These are phyloP conservation scores for Dendrobium huoshanense DNA, from an alignment of 106 monocot genomes.

Conservation along the genomic window DNA sequence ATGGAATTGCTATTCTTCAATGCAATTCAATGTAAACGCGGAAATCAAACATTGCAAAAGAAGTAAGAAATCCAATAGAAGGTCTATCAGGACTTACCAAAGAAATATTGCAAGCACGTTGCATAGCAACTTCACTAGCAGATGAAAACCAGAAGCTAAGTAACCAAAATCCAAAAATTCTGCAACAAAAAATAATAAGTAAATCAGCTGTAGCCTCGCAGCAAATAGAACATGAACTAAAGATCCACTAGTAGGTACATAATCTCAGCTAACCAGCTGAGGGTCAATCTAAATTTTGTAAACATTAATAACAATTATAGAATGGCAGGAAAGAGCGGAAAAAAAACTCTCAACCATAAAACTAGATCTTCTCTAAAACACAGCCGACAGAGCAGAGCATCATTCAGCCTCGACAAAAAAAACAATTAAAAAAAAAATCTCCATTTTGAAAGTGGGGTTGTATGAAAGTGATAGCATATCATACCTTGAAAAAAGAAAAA, in stretches of 20 bases:
- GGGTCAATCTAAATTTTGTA: background rate
- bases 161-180: background rate
- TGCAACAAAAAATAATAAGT: background rate
- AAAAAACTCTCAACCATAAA: background rate
- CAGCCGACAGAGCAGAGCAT: background rate
- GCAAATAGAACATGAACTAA: background rate
- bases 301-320: background rate
- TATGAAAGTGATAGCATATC: background rate
- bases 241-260: background rate
- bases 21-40: background rate
- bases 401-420: background rate
- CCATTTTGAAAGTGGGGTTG: background rate
- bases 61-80: background rate
- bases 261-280: background rate
- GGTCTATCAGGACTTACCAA: too few relatives aligned
- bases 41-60: background rate
- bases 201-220: background rate
- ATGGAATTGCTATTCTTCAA: background rate
- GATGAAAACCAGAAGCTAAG: background rate
- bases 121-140: background rate
- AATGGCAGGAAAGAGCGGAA: too few relatives aligned
- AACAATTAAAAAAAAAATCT: background rate
- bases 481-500: background rate
- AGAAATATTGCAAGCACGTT: too few relatives aligned
- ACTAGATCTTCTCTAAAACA: constrained; percentile 1